Evolutionary conservation across 768 basidiomycete genomes (phyloP), one percentile per base, ranked within the genome.

Genomic region (Agaricus blazei): DNA sequence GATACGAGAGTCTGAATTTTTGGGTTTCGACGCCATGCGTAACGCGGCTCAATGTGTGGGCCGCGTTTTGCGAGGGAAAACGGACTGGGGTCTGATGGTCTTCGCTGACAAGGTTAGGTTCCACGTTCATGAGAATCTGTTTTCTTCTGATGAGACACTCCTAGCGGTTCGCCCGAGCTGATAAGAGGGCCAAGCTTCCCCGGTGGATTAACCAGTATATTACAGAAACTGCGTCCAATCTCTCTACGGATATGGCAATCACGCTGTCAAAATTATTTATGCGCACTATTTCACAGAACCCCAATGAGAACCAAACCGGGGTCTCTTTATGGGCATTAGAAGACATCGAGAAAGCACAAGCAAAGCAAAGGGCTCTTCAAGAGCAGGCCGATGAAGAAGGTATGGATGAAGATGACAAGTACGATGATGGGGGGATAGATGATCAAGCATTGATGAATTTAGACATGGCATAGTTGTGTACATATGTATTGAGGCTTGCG

Each of bases 171-270:
- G 92, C 93, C 9, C 83, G 93, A 48, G 88, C 89, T 6, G 93
- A 96, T 65, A 96, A 96, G 72, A 82, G 96, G 37, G 89, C 93
- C 36, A 98, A 98, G 77, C 75, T 99, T 60, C 97, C 97, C 5
- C 86, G 91, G 42, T 99, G 97, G 97, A 98, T 99, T 62, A 98
- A 98, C 67, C 93, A 96, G 65, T 98, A 97, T 68, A 98, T 99
- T 64, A 97, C 93, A n/a, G 97, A 98, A 68, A 89, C 93, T 0
- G 91, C 94, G 19, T 90, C 97, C 9, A 99, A 98, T 70, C 77
- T 99, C 48, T 98, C 97, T 11, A 98, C 95, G 8, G 97, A 99
- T 69, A 97, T 97, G 92, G 94, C 94, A 3, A 71, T 98, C 58
- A 93, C 92, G 3, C 74, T 97, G 52, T 93, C 94, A 53, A 97